phyloP scores from a whole-genome alignment of 2,329 filamentous ascomycete genomes.

The Neurospora crassa region DNA sequence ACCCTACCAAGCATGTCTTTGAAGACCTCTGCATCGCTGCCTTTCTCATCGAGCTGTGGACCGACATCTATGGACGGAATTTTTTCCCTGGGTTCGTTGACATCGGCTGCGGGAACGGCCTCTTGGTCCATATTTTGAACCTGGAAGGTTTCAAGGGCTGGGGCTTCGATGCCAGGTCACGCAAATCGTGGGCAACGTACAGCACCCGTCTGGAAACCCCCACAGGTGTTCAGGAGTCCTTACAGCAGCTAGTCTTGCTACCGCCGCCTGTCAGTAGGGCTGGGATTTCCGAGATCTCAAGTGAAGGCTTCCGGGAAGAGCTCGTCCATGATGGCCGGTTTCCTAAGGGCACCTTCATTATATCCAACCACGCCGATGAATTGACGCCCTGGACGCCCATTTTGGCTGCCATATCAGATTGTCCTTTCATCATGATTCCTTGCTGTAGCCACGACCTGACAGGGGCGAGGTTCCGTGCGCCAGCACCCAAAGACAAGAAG shows the following conservation, averaged over 20 bases:
- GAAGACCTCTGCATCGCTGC: conserved; percentile 87
- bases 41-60: conserved; percentile 88
- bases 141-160: conserved; percentile 75
- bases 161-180: conserved; percentile 81
- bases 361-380: conserved; percentile 96
- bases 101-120: conserved; percentile 89
- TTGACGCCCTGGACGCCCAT: conserved; percentile 93
- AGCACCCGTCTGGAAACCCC: conserved; percentile 22
- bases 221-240: conserved; percentile 19
- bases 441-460: conserved; percentile 87
- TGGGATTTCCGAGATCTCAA: conserved; percentile 9
- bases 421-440: conserved; percentile 85
- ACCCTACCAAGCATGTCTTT: conserved; percentile 87
- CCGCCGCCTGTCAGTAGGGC: conserved; percentile 29
- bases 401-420: conserved; percentile 63
- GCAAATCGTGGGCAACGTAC: conserved; percentile 80
- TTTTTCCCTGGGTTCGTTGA: conserved; percentile 86
- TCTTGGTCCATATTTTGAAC: conserved; percentile 75
- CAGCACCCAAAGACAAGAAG: conserved; percentile 39
- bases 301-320: conserved; percentile 12
- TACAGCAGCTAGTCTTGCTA: conserved; percentile 40
- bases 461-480: conserved; percentile 64
- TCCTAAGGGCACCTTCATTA: conserved; percentile 69
- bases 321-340: conserved; percentile 56
- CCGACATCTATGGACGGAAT: conserved; percentile 58